Evolutionary conservation across 805 yeast species (phyloP), one percentile per base, ranked within the genome.

Genomic region (Candida parachauliodes): DNA sequence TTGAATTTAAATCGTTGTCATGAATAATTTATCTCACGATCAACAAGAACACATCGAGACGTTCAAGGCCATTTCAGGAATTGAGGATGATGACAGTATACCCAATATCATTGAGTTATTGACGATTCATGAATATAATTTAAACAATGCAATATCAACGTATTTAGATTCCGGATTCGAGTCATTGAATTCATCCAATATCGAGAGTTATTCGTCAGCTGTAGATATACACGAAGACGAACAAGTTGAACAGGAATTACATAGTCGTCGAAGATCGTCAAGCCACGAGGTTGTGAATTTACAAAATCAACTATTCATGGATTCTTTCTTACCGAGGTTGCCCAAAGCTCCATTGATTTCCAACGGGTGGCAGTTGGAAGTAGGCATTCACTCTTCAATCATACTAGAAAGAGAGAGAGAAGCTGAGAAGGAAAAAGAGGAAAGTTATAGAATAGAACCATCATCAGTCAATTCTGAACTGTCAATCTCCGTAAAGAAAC

Each of bases 61-160:
- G 39, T 54, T 56, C 45, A 49, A 47, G 31, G 23, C 49, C 1
- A 52, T 56, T 3, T 43, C 55, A 1, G 56, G 52, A 2, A 32
- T 50, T 18, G 46, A 46, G 2, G 70, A 70, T 8, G 75, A 70
- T 5, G 69, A 62, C 0, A 75, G 76, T 19, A 57, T 66, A 31
- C 69, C 68, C 1, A 65, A 72, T 30, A 70, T 80, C 2, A 54
- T 71, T 3, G 55, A 63, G 36, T 54, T 81, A 18, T 52, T 82
- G 36, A 56, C 66, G 22, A 68, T 72, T 32, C 71, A 77, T 47
- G 71, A 77, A 34, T 79, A 80, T 80, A 72, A 80, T 48, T 51
- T 83, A 34, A 85, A 81, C 48, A 63, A 71, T 29, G 77, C 88
- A 1, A 57, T 81, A 22, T 72, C 81, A 3, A 68, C 77, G 35